These are phyloP conservation scores for Stephania japonica DNA, from an alignment of 164 flowering plant genomes.

Conservation along the genomic window DNA sequence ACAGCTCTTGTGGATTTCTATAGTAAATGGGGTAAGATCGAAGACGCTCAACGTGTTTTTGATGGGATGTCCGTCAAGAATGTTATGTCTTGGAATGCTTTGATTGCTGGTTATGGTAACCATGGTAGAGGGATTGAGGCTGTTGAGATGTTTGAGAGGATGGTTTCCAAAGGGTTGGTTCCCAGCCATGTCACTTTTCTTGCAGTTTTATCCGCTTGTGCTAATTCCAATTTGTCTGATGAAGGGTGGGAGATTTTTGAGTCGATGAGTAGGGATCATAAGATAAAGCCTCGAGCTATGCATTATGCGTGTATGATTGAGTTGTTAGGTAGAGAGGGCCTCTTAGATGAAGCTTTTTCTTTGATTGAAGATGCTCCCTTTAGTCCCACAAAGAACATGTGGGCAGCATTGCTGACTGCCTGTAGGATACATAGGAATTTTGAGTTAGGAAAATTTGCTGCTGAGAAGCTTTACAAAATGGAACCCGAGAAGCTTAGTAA, in stretches of 20 bases:
- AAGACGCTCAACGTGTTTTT: constrained; percentile 55
- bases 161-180: constrained; percentile 26
- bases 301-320: constrained; percentile 82
- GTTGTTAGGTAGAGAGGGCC: constrained; percentile 64
- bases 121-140: constrained; percentile 29
- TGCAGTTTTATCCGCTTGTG: constrained; percentile 39
- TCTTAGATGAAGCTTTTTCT: constrained; percentile 61
- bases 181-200: constrained; percentile 34
- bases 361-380: constrained; percentile 65
- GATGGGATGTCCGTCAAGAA: constrained; percentile 43
- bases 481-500: constrained; percentile 69
- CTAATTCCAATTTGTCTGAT: constrained; percentile 39
- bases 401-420: constrained; percentile 85
- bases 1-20: constrained; percentile 61
- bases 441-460: constrained; percentile 78
- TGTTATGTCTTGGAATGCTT: constrained; percentile 33
- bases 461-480: constrained; percentile 68
- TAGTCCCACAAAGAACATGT: constrained; percentile 65
- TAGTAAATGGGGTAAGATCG: constrained; percentile 64
- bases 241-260: constrained; percentile 66
- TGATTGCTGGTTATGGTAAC: constrained; percentile 32
- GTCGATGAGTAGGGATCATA: constrained; percentile 54
- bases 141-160: constrained; percentile 21
- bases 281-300: constrained; percentile 71
- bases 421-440: constrained; percentile 63